Evolutionary conservation across 108 stramenopile genomes (phyloP).

Genomic region (Pelagomonas calceolata): DNA sequence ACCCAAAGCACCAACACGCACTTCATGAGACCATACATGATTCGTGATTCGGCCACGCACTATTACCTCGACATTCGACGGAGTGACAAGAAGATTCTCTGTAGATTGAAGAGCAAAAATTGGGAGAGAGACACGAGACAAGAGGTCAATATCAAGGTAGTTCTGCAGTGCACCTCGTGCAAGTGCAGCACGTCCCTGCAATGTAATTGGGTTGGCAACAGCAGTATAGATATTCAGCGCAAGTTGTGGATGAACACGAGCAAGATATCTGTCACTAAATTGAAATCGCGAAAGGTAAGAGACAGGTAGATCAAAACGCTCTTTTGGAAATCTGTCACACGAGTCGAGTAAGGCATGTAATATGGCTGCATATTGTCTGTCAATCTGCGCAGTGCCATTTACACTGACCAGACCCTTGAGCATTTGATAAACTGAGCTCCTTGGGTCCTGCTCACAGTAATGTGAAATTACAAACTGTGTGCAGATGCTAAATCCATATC

Average conservation of each 20-base stretch:
- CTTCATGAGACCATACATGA: no score
- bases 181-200: slow-evolving; percentile 30
- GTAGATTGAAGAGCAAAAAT: no score
- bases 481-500: slow-evolving; percentile 20
- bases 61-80: no score
- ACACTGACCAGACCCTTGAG: slow-evolving; percentile 25
- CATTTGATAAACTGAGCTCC: not conserved
- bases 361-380: slow-evolving; percentile 36
- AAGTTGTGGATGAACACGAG: slow-evolving; percentile 27
- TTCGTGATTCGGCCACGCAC: no score
- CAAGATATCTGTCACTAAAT: slow-evolving; percentile 39
- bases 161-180: slow-evolving; percentile 21
- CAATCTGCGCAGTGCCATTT: slow-evolving; percentile 33
- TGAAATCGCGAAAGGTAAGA: slow-evolving; percentile 31
- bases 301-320: slow-evolving; percentile 32
- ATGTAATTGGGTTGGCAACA: slow-evolving; percentile 41
- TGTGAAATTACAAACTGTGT: not conserved
- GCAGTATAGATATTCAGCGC: slow-evolving; percentile 49
- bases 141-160: no score
- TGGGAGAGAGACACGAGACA: no score
- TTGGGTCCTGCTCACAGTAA: no score
- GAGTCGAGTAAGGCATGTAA: slow-evolving; percentile 27
- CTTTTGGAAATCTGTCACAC: slow-evolving; percentile 30
- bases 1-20: no score
- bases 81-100: no score